Percentiles rank a stretch among this genome's conserved stretches.
These are phyloP conservation scores for Colletotrichum orchidophilum DNA, from an alignment of 2,329 filamentous ascomycete genomes.

Conservation along the genomic window DNA sequence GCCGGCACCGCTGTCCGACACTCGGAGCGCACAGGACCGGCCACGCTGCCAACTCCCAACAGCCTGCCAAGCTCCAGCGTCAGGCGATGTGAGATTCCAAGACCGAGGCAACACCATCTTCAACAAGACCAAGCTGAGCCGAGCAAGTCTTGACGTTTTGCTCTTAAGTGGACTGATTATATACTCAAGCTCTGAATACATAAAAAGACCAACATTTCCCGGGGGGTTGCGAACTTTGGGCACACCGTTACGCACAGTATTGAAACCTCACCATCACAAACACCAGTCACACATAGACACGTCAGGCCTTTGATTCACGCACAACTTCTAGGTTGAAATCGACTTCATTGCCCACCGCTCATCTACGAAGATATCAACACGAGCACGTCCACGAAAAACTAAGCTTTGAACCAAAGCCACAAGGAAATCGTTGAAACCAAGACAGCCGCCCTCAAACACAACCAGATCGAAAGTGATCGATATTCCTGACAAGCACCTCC, in stretches of 20 bases:
- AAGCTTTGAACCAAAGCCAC: neutral
- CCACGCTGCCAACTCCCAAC: slow-evolving; percentile 1
- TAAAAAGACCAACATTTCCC: neutral
- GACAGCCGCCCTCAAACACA: neutral
- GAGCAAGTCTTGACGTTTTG: neutral
- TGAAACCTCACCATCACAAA: neutral
- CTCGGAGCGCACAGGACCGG: slow-evolving; percentile 18
- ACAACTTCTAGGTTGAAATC: slow-evolving; percentile 1
- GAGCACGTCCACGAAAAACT: neutral
- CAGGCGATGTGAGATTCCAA: slow-evolving; percentile 22
- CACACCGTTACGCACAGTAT: neutral
- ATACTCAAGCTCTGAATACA: neutral
- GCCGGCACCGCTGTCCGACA: slow-evolving; percentile 21
- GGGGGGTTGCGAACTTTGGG: neutral
- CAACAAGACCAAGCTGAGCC: slow-evolving; percentile 5
- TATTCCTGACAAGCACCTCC: neutral
- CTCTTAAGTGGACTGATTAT: slow-evolving; percentile 25
- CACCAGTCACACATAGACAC: slow-evolving; percentile 13
- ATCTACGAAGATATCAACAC: neutral
- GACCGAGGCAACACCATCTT: slow-evolving; percentile 3
- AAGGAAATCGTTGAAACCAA: neutral
- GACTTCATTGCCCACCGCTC: neutral
- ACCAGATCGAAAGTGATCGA: neutral
- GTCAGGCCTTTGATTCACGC: slow-evolving; percentile 3
- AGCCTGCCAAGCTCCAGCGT: slow-evolving; percentile 22